A percentile compares a stretch with the other conserved stretches of the same genome.
phyloP scores from a whole-genome alignment of 768 basidiomycete species.

The Trametes elegans region DNA sequence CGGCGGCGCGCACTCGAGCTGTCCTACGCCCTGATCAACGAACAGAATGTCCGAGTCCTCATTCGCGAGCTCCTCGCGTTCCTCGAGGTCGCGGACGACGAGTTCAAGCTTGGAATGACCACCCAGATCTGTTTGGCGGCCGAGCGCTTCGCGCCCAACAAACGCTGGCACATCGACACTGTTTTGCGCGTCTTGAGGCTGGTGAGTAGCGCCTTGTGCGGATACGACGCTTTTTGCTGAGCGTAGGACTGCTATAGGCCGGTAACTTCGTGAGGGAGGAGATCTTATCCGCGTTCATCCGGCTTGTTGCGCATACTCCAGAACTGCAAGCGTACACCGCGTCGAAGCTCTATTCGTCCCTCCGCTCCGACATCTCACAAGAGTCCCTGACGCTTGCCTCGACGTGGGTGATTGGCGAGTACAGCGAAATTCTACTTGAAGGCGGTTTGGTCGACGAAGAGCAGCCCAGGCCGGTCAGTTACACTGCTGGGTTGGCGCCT shows the following conservation, averaged over 20 bases:
- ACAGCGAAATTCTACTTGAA: conserved; percentile 86
- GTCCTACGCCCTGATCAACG: conserved; percentile 96
- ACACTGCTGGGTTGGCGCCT: too few relatives aligned
- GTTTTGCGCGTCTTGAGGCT: conserved; percentile 89
- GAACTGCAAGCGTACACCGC: conserved; percentile 95
- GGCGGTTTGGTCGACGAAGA: conserved; percentile 81
- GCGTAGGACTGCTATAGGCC: conserved; percentile 56
- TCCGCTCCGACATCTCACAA: conserved; percentile 91
- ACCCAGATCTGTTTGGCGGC: conserved; percentile 96
- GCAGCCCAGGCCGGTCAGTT: conserved; percentile 59
- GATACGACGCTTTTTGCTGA: background rate
- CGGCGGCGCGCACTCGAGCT: conserved; percentile 94
- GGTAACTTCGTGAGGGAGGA: conserved; percentile 98
- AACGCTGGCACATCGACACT: conserved; percentile 99
- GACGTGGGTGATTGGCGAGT: conserved; percentile 97
- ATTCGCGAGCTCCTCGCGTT: conserved; percentile 92
- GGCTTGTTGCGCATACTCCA: conserved; percentile 94
- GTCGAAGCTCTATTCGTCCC: conserved; percentile 84
- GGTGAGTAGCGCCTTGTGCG: conserved; percentile 43
- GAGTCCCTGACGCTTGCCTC: conserved; percentile 92
- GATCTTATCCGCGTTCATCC: conserved; percentile 91
- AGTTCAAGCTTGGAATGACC: conserved; percentile 97
- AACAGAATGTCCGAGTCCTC: conserved; percentile 88
- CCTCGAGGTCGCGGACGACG: conserved; percentile 97
- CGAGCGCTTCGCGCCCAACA: conserved; percentile 95